Evolutionary conservation across 352 stramenopile genomes (phyloP).

Genomic region (Phytophthora kernoviae): DNA sequence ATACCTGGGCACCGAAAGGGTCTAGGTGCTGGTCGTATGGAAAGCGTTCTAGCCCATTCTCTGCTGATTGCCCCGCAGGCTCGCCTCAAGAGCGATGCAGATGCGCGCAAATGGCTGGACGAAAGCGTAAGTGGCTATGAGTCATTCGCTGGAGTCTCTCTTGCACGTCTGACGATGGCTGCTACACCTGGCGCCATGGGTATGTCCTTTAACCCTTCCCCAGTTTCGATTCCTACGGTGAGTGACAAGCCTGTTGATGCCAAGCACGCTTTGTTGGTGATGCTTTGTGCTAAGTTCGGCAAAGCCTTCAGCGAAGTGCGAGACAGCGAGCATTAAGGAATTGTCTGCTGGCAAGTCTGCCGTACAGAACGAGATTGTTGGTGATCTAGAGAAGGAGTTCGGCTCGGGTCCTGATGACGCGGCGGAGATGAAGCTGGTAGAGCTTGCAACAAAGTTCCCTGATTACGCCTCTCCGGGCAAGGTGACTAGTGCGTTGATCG

Average conservation of each 20-base stretch:
- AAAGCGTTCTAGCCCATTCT: slow-evolving; percentile 78
- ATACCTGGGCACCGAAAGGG: slow-evolving; percentile 59
- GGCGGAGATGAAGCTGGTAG: slow-evolving; percentile 74
- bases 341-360: slow-evolving; percentile 81
- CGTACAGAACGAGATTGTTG: slow-evolving; percentile 90
- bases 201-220: slow-evolving; percentile 43
- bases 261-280: slow-evolving; percentile 76
- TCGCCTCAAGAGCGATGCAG: slow-evolving; percentile 74
- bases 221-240: slow-evolving; percentile 60
- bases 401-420: slow-evolving; percentile 75
- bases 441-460: slow-evolving; percentile 73
- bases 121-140: slow-evolving; percentile 70
- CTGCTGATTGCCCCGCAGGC: slow-evolving; percentile 60
- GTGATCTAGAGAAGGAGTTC: slow-evolving; percentile 88
- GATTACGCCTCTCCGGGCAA: slow-evolving; percentile 78
- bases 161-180: slow-evolving; percentile 37
- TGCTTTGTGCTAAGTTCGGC: slow-evolving; percentile 79
- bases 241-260: slow-evolving; percentile 68
- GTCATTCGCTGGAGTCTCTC: slow-evolving; percentile 72
- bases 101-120: slow-evolving; percentile 85
- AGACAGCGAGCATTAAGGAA: slow-evolving; percentile 78
- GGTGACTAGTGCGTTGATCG: slow-evolving; percentile 72
- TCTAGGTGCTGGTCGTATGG: slow-evolving; percentile 69
- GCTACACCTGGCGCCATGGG: slow-evolving; percentile 33
- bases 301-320: slow-evolving; percentile 73